Conservation (phyloP, 495 filamentous ascomycete species). For the Talaromyces stipitatus region DNA sequence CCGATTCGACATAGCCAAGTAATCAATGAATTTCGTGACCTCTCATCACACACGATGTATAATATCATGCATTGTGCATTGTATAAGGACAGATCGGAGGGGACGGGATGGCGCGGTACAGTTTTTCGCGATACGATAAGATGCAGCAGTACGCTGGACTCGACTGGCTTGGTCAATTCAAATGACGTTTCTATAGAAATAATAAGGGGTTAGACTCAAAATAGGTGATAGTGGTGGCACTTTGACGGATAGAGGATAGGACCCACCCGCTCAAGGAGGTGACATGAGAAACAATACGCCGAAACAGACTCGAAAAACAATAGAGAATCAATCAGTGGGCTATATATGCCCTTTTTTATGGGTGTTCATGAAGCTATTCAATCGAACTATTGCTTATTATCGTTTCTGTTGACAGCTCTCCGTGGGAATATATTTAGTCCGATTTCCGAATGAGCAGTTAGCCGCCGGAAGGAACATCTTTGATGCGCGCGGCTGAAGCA, state of each 20-base stretch:
- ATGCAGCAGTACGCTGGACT: not conserved
- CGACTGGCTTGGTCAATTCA: not conserved
- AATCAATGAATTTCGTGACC: not conserved
- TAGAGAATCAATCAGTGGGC: too few species aligned
- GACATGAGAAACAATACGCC: not conserved
- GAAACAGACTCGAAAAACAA: not conserved
- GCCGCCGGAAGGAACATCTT: not conserved
- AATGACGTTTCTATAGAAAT: constrained; percentile 1
- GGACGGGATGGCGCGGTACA: not conserved
- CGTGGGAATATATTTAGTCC: constrained; percentile 8
- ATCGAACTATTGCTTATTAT: too few species aligned
- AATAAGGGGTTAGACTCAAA: constrained; percentile 2
- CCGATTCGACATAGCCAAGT: not conserved
- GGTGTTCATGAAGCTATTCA: too few species aligned
- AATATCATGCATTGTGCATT: not conserved
- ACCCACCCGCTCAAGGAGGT: not conserved
- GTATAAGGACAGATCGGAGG: not conserved
- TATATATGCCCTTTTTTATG: too few species aligned
- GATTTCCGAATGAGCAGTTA: not conserved
- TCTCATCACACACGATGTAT: not conserved
- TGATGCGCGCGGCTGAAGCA: not conserved
- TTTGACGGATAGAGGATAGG: not conserved
- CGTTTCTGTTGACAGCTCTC: not conserved
- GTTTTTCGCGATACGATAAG: not conserved
- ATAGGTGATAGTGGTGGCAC: constrained; percentile 1